Evolutionary conservation across 306 rosid genomes (phyloP), one percentile per base, ranked within the genome.

Genomic region (Mucuna pruriens): DNA sequence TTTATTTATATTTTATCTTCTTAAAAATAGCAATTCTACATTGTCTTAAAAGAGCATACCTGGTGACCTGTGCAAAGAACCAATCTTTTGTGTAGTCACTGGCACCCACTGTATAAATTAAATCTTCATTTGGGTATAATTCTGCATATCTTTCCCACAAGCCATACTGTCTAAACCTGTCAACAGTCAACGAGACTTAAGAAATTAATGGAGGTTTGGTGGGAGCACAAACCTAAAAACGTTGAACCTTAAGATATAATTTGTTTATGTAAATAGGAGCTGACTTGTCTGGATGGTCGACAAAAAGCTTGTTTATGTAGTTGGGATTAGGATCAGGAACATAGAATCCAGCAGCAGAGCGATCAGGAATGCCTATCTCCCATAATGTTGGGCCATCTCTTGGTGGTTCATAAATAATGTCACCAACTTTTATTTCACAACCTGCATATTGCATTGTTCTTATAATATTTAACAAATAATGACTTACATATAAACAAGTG

Each of bases 281-380:
- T 79, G 1, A 94, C 98, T 87, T 92, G 71, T 94, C 97, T 12
- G 96, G 95, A 85, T 92, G 97, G 52, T 90, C 22, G 11, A 89
- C 77, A 77, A 77, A 94, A 39, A 92, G 89, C 64, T 84, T 90
- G 77, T 94, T 94, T 5, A 91, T 87, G 66, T 87, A 91, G 10
- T 54, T 89, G 3, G 92, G 97, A 85, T 90, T 76, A 26, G 98
- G 97, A 88, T 89, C 90, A 9, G 97, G 97, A 40, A 91, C 54
- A 52, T 85, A 92, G 82, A 94, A 94, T 79, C 86, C 97, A 57
- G 86, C 85, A 10, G 97, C 97, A 46, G 97, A 82, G 16, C 97
- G 97, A 81, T 94, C 92, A 5, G 98, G 98, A 54, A 86, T 81
- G 9, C 97, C 97, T 71, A 94, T 94, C 83, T 94, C 97, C 98